Base-by-base conservation (phyloP, 306 rosid genomes). In the Adenanthera pavonina region DNA sequence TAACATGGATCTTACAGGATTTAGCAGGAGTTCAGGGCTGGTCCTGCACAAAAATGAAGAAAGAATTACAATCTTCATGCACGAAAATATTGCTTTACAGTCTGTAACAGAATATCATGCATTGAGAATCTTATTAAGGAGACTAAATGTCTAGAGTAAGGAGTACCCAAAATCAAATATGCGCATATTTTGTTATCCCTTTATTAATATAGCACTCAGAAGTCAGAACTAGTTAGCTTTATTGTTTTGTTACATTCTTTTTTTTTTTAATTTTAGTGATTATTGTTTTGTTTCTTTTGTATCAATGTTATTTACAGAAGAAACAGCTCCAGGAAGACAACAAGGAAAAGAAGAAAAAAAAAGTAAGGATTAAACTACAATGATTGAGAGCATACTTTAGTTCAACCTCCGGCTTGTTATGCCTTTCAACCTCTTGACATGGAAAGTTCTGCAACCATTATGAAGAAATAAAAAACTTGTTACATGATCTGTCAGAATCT, bases 401-500 rank as follows among this genome's bases (percentile, higher is more conserved):
- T 83, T 95, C 99, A 71, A 95, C 96, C 83, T 93, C 98, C 0
- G 97, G 99, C 84, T 95, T 95, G 97, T 95, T 95, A 84, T 95
- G 99, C 87, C 99, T 87, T 81, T 95, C 99, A 52, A 95, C 99
- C 89, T 95, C 99, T 89, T 95, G 99, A 72, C 99, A 95, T 69
- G 98, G 99, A 59, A 95, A 95, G 80, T 93, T 95, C 98, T 93
- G 92, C 80, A 82, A 52, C 35, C 74, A 77, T 8, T 46, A 74
- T 12, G 14, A 48, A 44, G 20, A 51, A 19, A 33, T 40, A 19
- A 59, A 75, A 76, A 17, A 16, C 56, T 69, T 20, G 54, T 69
- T 12, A 69, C 2, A 69, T 19, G 74, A 69, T 69, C 40, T 2
- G 56, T 44, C 51, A 69, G 74, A 69, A 49, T 13, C 11, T 20